Conservation (phyloP, 2,329 filamentous ascomycete genomes). For the Emergomyces orientalis region DNA sequence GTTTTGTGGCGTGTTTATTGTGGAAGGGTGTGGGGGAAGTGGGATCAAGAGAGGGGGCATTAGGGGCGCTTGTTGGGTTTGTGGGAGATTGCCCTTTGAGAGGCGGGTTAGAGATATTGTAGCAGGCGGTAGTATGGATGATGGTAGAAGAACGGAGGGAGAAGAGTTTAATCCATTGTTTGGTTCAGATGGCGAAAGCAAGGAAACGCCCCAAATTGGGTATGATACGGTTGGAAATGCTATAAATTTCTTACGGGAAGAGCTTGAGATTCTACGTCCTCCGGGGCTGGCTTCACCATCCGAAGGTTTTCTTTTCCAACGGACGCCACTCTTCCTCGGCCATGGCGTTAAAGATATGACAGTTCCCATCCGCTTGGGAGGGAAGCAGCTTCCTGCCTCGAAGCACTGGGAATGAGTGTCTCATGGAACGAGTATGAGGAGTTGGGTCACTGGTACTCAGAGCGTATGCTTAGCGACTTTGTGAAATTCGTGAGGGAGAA, state of each 20-base stretch:
- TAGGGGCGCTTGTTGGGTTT: conserved; percentile 37
- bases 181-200: background rate
- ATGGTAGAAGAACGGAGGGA: background rate
- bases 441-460: conserved; percentile 41
- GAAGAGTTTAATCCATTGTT: conserved; percentile 13
- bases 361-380: conserved; percentile 30
- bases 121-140: background rate
- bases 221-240: conserved; percentile 9
- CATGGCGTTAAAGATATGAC: conserved; percentile 39
- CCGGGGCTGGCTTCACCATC: background rate
- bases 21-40: conserved; percentile 33
- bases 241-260: conserved; percentile 5
- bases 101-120: conserved; percentile 23
- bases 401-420: conserved; percentile 27
- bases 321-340: conserved; percentile 39
- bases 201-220: background rate
- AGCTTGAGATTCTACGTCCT: background rate
- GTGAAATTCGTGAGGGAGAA: conserved; percentile 23
- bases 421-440: conserved; percentile 34
- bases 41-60: conserved; percentile 12
- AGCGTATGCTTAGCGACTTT: conserved; percentile 35
- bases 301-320: conserved; percentile 6
- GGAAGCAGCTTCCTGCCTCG: conserved; percentile 29
- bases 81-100: conserved; percentile 40
- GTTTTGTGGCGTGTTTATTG: conserved; percentile 35